Conservation (phyloP, 148 eudicot genomes). For the Diospyros kaki region DNA sequence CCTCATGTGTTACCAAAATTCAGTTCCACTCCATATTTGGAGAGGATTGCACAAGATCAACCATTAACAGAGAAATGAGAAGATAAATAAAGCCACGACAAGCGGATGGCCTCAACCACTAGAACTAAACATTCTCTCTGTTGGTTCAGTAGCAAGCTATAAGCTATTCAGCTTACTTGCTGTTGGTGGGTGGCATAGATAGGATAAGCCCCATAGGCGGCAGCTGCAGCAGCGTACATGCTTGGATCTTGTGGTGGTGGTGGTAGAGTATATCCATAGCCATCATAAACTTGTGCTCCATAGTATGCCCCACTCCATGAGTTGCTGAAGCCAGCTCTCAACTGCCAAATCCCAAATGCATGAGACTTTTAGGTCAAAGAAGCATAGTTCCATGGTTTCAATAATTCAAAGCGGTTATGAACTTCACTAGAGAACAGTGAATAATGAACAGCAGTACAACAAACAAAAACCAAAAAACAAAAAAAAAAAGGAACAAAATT, state of each 20-base stretch:
- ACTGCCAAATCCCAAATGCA: constrained; percentile 33
- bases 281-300: constrained; percentile 72
- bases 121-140: constrained; percentile 13
- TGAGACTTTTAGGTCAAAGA: too few species aligned
- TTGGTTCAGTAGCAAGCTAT: neutral
- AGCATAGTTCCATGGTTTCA: too few species aligned
- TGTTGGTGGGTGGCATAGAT: constrained; percentile 70
- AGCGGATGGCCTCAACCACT: neutral
- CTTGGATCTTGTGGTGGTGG: constrained; percentile 84
- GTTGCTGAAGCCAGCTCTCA: constrained; percentile 62
- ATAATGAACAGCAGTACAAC: neutral
- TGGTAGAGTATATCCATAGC: constrained; percentile 70
- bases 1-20: constrained; percentile 62
- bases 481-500: too few species aligned
- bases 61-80: constrained; percentile 36
- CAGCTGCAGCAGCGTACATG: constrained; percentile 71
- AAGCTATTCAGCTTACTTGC: constrained; percentile 58
- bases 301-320: constrained; percentile 84
- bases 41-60: constrained; percentile 44
- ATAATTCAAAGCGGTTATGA: too few species aligned
- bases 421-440: neutral
- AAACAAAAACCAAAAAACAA: too few species aligned
- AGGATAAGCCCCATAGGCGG: constrained; percentile 79
- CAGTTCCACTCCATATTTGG: constrained; percentile 55
- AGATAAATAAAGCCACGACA: constrained; percentile 25